phyloP scores from a whole-genome alignment of 108 stramenopile genomes.

The Nitzschia inconspicua region DNA sequence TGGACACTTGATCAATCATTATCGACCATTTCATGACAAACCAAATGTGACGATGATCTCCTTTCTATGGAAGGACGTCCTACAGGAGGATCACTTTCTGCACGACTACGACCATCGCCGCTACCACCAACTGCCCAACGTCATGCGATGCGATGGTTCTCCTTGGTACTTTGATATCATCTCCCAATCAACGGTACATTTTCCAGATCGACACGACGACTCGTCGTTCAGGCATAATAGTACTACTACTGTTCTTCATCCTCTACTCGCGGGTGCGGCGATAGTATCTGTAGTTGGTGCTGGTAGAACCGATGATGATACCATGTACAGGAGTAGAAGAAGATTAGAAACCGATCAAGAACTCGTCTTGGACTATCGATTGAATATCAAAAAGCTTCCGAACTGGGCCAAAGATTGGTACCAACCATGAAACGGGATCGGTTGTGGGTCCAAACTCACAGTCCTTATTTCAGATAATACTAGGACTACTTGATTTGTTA shows the following conservation, averaged over 20 bases:
- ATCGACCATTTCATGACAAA: background rate
- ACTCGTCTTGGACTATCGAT: constrained; percentile 36
- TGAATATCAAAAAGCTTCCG: constrained; percentile 8
- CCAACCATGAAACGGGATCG: no score
- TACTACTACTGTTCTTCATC: no score
- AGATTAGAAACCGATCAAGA: constrained; percentile 29
- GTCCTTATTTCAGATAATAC: no score
- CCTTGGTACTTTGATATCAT: constrained; percentile 43
- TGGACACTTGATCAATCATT: constrained; percentile 47
- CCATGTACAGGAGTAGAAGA: no score
- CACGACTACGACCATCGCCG: background rate
- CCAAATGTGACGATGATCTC: constrained; percentile 11
- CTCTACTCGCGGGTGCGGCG: no score
- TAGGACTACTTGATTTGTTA: no score
- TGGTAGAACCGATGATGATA: constrained; percentile 30
- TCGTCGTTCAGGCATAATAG: no score
- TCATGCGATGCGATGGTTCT: constrained; percentile 28
- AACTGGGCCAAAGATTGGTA: constrained; percentile 16
- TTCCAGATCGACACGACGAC: constrained; percentile 8
- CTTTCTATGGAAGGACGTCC: constrained; percentile 38
- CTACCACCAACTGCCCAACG: constrained; percentile 29
- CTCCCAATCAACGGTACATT: constrained; percentile 1
- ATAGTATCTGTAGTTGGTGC: constrained; percentile 28
- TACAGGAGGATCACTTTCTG: background rate
- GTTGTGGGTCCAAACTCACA: no score